Base-by-base conservation (phyloP, 768 basidiomycete genomes). In the Phylloporus rhodoxanthus region DNA sequence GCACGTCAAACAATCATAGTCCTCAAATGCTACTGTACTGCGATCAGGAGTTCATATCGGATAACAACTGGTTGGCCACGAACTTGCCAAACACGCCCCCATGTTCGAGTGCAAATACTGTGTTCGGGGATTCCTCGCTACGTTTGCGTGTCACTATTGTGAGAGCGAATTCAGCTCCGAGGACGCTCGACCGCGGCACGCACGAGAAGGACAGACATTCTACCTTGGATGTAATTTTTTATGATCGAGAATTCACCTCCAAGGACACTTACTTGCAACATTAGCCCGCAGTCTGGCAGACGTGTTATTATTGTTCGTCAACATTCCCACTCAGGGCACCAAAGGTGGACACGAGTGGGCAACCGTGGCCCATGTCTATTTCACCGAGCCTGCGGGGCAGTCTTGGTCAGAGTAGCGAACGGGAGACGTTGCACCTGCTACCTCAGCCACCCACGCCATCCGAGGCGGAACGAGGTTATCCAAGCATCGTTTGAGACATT, bases 11-110 rank as follows among this genome's bases (percentile, higher is more conserved):
- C 37, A 60, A 48, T 13, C 61, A 63, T 43, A 0, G 9, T 10
- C 21, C 61, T 46, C 21, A 28, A 40, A 14, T 63, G 58, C 26
- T 43, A 11, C 17, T n/a, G n/a, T 21, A 41, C 13, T 58, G 49
- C 8, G 38, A 45, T 17, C 28, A 21, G 7, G 17, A 43, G 8
- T 50, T 56, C 26, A 11, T 8, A 10, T 38, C 55, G 1, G 52
- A 54, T 20, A 2, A 5, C 17, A 43, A 1, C 28, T 9, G 28
- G 28, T 30, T 15, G 33, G 15, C 25, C 48, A 49, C 42, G 42
- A 37, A 19, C 17, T 19, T 1, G 5, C 48, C 8, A 43, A 30
- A 15, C 54, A 56, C 13, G 1, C 28, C 8, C 19, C 37, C 37
- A 1, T 2, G 20, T 57, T 51, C 36, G 21, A n/a, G 10, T 57